Base-by-base conservation (phyloP, 2,329 filamentous ascomycete species). In the Fusarium sp. region DNA sequence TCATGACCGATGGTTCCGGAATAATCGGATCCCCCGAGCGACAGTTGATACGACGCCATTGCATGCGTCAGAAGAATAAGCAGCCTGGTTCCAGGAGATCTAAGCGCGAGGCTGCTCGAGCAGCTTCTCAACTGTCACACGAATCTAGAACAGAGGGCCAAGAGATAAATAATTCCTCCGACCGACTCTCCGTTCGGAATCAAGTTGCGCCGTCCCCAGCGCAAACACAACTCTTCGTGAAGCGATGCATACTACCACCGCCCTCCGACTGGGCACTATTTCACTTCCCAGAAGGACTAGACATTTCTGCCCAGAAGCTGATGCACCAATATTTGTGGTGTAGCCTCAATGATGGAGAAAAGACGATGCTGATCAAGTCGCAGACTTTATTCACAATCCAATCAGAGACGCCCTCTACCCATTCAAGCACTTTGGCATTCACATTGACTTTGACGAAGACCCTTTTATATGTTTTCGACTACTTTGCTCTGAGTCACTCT, bases 41-140 rank as follows among this genome's bases (percentile, higher is more conserved):
- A 11, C 56, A 59, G 33, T n/a, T 59, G 14, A 59, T 59, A 40
- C 56, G 56, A 20, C 56, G 56, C 35, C 56, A 59, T 59, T 59
- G 56, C 6, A 59, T 59, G 56, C 56, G 35, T 5, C 56, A 40
- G 35, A 59, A 59, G 56, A 59, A 59, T 14, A 59, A 59, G 56
- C 56, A 59, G 22, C 56, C 56, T 9, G 56, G 56, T 9, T 59
- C 56, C 2, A 35, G 56, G 13, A 18, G 56, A 3, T 59, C 56
- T 22, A 59, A 13, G 16, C 56, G 56, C 3, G 56, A 59, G 27
- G 56, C 56, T 38, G 56, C 56, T 40, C 56, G 56, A 20, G 50
- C n/a, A 22, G 18, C 18, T 20, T 29, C 27, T 2, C 11, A 6
- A 35, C 6, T 33, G 2, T 22, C 50, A 10, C 4, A 5, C 3